Evolutionary conservation across 23 red algal species (phyloP), one percentile per base, ranked within the genome.

Genomic region (Agarophyton chilense): DNA sequence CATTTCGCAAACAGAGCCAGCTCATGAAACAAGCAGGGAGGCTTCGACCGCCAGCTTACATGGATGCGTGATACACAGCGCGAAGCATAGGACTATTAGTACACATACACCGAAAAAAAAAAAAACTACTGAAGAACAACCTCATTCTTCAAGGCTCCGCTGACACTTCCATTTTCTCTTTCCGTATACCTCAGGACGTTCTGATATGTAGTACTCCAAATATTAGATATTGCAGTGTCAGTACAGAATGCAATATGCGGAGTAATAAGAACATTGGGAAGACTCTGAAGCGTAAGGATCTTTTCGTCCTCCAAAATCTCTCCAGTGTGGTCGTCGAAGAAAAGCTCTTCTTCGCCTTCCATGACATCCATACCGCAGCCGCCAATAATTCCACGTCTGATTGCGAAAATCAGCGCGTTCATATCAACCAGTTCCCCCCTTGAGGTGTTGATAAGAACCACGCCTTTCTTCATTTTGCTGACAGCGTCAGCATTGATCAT

Each of bases 321-420:
- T n/a, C 93, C 77, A 0, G 86, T 74, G 39, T 88, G 86, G 72
- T 95, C 86, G 45, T 95, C 93, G 39, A 95, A 95, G 79, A 95
- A 95, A 9, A 90, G 79, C 21, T 71, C 85, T 78, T 73, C 67
- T 44, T 95, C 93, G 28, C 82, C 82, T 52, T 90, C 86, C 35
- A 90, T 79, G 2, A 95, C 93, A 50, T 95, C 93, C 53, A 95
- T 89, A 0, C 73, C 93, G 44, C 79, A 83, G 8, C 56, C 93
- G 2, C 93, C 93, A 49, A 95, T 89, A 46, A 66, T 87, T 26
- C 72, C 82, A 47, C 64, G 31, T 22, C 78, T 68, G 19, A 95
- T 46, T 18, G 64, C 83, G 55, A 50, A 64, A 26, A 95, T 91
- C 21, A 90, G 58, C 22, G 93, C 93, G 61, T 95, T 72, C 53